Percentiles rank a stretch among this genome's conserved stretches.
phyloP scores from a whole-genome alignment of 305 asterid genomes.

The Euphrasia arctica region DNA sequence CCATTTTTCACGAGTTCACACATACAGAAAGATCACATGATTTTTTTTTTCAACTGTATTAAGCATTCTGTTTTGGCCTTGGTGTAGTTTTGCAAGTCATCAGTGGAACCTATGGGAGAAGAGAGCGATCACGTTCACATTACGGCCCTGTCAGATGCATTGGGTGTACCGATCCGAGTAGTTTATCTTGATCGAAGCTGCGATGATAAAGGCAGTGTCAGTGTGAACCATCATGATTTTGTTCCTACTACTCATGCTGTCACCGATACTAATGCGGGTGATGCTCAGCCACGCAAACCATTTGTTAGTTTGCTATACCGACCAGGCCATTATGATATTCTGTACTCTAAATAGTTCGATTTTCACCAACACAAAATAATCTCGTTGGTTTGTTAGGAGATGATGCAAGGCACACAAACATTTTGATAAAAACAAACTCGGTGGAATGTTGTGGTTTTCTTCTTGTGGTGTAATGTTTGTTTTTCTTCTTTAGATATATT shows the following conservation, averaged over 20 bases:
- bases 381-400: conserved; percentile 14
- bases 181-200: conserved; percentile 92
- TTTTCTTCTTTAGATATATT: neutral
- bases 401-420: neutral
- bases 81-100: conserved; percentile 86
- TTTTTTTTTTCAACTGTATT: neutral
- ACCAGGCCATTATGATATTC: conserved; percentile 93
- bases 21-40: neutral
- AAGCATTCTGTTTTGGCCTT: conserved; percentile 19
- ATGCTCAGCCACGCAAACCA: conserved; percentile 39
- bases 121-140: conserved; percentile 98
- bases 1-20: neutral
- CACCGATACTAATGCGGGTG: conserved; percentile 21
- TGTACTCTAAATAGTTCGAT: conserved; percentile 57
- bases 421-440: neutral
- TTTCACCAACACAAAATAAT: conserved; percentile 9
- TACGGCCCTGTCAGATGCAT: conserved; percentile 85
- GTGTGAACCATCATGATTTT: conserved; percentile 91
- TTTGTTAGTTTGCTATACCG: conserved; percentile 80
- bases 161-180: conserved; percentile 83
- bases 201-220: conserved; percentile 68
- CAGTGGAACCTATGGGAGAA: conserved; percentile 99
- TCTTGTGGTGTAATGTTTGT: neutral
- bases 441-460: neutral
- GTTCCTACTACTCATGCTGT: conserved; percentile 36